Evolutionary conservation across 345 rosid genomes (phyloP), one percentile per base, ranked within the genome.

Genomic region (Populus alba): DNA sequence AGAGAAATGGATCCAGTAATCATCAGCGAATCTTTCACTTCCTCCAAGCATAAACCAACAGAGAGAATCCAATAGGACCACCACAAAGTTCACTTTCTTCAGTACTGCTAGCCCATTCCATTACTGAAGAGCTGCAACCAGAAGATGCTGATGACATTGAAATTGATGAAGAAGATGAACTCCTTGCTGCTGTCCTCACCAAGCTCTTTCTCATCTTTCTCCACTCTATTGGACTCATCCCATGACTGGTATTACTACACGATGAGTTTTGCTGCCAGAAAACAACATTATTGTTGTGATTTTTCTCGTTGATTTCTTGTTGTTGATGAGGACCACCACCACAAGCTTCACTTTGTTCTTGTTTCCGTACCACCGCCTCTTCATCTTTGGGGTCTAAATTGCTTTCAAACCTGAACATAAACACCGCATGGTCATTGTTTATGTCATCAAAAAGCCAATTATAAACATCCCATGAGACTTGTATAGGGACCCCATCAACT

Each of bases 391-490:
- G 75, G 61, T 81, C 84, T 27, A 59, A 76, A 66, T 86, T 59
- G 63, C 63, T 85, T 41, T 93, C 99, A 66, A 97, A 97, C 80
- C 90, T 84, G 82, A 97, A 92, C 92, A 90, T 88, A 87, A 97
- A 97, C 70, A 94, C 91, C 0, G 92, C 97, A 68, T 90, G 93
- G 15, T 88, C 86, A 15, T 85, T 81, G 66, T 53, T 76, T 27
- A 76, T 79, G n/a, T 83, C 90, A 38, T 92, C 88, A 66, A 92
- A 92, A 62, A 96, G 66, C 99, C 99, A 96, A 66, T 91, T 94
- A 75, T 96, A 90, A 4, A 96, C 94, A 62, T 96, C 99, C 99
- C 99, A 96, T 0, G 97, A 96, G 83, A 96, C 83, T 70, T 92
- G 96, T 8, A 94, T 77, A 12, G 83, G 41, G 16, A 89, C 92